Evolutionary conservation across 768 basidiomycete genomes (phyloP), one percentile per base, ranked within the genome.

Genomic region (Kwoniella sp.): DNA sequence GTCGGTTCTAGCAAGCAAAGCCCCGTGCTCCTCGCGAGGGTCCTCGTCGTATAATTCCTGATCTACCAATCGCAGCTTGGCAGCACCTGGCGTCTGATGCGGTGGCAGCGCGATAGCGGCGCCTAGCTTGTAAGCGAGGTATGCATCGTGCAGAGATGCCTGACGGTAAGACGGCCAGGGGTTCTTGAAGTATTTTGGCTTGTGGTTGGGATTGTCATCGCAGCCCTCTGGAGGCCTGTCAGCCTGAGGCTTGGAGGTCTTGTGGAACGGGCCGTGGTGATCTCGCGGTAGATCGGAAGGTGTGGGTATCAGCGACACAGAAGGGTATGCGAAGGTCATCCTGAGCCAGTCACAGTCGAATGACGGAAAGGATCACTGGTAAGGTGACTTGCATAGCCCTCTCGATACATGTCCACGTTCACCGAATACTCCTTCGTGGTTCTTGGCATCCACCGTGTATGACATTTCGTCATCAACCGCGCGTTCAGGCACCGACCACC

Each of bases 151-250:
- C 14, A 69, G 43, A 0, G 59, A 56, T 0, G 67, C 54, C 1
- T 57, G 36, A 6, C 66, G 56, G 36, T 65, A 73, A 3, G 72
- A 73, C 28, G 65, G 63, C 72, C 72, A 73, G 0, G 72, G 72
- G 50, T 73, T 73, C 28, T 53, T 46, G 46, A 70, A 73, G 43
- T 68, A 71, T 43, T 45, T 41, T 7, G 60, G 55, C 40, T 55
- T 64, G 25, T 46, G 38, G 4, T 19, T 32, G 17, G 37, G 1
- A 8, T 31, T 27, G 8, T 33, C 28, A 38, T 34, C 31, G 29
- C 43, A 20, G 32, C 28, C 23, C 23, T 26, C 14, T 5, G 26
- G 23, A 26, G 33, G 37, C 28, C 36, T n/a, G 10, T 36, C 20
- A 10, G 37, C 15, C 1, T 25, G 36, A 4, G 17, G 25, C 10